Base-by-base conservation (phyloP, 1,284 basidiomycete genomes). In the Ceratobasidium sp. region DNA sequence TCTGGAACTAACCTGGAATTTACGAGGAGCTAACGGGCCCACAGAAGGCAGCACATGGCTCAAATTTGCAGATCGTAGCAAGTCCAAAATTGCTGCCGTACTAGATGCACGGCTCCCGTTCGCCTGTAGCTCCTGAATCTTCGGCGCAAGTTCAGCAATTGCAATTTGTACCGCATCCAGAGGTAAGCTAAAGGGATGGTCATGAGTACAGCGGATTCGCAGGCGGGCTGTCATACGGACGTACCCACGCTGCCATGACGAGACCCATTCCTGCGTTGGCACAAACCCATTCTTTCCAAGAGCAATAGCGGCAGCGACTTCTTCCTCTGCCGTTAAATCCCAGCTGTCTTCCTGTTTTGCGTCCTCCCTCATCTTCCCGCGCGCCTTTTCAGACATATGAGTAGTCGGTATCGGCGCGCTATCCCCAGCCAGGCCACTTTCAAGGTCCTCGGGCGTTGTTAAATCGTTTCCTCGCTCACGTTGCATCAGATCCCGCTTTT, bases 201-300 rank as follows among this genome's bases (percentile, higher is more conserved):
- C 4, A 17, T 28, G 10, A 63, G 37, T 17, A 33, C 11, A 11
- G 17, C 2, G n/a, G 15, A 15, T 31, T 26, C 5, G 3, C 33
- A 45, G 39, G 11, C 17, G 58, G 35, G 31, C 31, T 7, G n/a
- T 20, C 17, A 31, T 20, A n/a, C n/a, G 23, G 51, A 78, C 88
- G 81, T 80, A 93, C 93, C 94, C 94, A 87, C 93, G 91, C 78
- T 94, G 91, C 94, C 94, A 95, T 0, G 93, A 94, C 47, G 92
- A 89, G 5, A 94, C 95, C 95, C 96, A 98, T 89, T 95, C 94
- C 82, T 97, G 94, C 1, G 95, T 97, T 7, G 96, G 95, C 3
- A 96, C 87, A 83, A 97, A 98, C 0, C 95, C 94, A 82, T 94
- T 96, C 78, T 93, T 87, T 26, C 94, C 94, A 26, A 95, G 88